A percentile compares a stretch with the other conserved stretches of the same genome.
These are phyloP conservation scores for Aspergillus sp. DNA, from an alignment of 2,329 filamentous ascomycete genomes.

Conservation along the genomic window DNA sequence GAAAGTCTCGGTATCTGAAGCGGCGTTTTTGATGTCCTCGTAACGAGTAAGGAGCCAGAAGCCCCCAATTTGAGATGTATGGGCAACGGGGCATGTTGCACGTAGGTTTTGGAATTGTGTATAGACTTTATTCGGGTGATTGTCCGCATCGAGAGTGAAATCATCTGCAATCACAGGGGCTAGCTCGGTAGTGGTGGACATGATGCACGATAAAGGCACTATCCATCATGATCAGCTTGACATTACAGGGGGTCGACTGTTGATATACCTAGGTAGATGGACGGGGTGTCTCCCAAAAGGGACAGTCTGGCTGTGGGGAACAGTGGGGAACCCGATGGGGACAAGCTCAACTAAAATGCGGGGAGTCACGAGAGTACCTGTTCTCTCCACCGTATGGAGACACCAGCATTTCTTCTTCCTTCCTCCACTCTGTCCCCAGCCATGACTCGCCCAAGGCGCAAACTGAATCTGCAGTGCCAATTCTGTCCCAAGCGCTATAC, in stretches of 20 bases:
- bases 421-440: background rate
- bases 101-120: constrained; percentile 9
- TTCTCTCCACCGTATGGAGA: too few species aligned
- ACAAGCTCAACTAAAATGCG: too few species aligned
- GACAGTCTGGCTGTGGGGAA: too few species aligned
- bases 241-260: too few species aligned
- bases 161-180: background rate
- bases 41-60: constrained; percentile 11
- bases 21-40: constrained; percentile 11
- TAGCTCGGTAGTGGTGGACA: too few species aligned
- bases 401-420: background rate
- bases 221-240: too few species aligned
- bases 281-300: too few species aligned
- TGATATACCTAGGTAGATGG: too few species aligned
- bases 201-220: too few species aligned
- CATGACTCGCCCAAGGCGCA: constrained; percentile 5
- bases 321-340: too few species aligned
- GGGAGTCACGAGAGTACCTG: too few species aligned
- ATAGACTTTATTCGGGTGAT: constrained; percentile 4
- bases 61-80: constrained; percentile 8
- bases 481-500: constrained; percentile 11
- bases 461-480: constrained; percentile 3
- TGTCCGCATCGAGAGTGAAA: background rate
- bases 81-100: constrained; percentile 8
- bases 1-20: constrained; percentile 7